These are phyloP conservation scores for Barnettozyma populi DNA, from an alignment of 805 yeast genomes.

Conservation along the genomic window DNA sequence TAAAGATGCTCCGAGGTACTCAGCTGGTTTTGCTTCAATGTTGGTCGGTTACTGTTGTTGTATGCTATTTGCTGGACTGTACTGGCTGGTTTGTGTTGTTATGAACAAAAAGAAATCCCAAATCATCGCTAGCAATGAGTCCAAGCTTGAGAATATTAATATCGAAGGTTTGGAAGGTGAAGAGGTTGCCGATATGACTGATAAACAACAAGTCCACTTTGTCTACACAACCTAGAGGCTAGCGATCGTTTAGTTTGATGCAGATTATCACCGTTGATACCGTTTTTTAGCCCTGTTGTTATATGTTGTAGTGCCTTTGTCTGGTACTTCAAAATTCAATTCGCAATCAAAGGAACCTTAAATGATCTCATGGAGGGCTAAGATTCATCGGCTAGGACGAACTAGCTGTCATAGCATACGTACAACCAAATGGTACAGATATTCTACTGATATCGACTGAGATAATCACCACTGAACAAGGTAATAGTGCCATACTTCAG, in stretches of 20 bases:
- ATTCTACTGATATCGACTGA: no score
- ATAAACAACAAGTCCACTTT: constrained; percentile 32
- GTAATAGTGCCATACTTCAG: no score
- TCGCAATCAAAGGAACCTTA: no score
- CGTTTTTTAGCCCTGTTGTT: no score
- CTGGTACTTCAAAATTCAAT: no score
- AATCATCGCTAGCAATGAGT: background rate
- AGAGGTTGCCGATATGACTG: constrained; percentile 35
- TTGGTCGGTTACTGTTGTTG: constrained; percentile 37
- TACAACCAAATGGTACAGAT: no score
- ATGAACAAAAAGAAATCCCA: constrained; percentile 28
- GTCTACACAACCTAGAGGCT: constrained; percentile 26
- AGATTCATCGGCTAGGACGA: no score
- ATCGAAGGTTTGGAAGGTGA: constrained; percentile 28
- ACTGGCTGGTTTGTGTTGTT: constrained; percentile 27
- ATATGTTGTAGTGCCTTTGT: no score
- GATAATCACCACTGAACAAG: no score
- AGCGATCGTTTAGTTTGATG: background rate
- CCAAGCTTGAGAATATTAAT: constrained; percentile 1
- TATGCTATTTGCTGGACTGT: constrained; percentile 30
- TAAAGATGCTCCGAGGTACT: constrained; percentile 36
- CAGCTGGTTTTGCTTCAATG: constrained; percentile 40
- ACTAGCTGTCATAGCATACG: no score
- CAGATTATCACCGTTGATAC: background rate
- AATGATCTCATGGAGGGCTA: no score